Evolutionary conservation across 2,329 filamentous ascomycete genomes (phyloP).

Genomic region (Davidsoniella virescens): DNA sequence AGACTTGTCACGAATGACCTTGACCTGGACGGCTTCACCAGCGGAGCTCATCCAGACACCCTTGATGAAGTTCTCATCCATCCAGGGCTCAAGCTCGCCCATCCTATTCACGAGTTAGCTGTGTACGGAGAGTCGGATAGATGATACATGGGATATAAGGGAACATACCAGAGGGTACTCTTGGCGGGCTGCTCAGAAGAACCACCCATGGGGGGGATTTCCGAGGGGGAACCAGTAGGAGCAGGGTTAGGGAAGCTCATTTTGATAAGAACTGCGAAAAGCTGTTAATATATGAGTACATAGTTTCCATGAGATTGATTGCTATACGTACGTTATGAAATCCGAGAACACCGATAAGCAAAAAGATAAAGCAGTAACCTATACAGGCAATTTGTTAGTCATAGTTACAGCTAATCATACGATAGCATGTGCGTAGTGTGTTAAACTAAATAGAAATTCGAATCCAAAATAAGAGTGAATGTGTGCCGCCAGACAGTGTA

Average conservation of each 20-base stretch:
- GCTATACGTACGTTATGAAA: neutral
- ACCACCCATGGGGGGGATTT: slow-evolving; percentile 19
- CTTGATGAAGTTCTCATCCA: slow-evolving; percentile 97
- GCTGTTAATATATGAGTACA: neutral
- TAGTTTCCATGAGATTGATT: neutral
- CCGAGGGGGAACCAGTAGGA: slow-evolving; percentile 16
- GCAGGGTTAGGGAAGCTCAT: slow-evolving; percentile 15
- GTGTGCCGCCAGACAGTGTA: too few species aligned
- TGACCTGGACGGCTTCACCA: slow-evolving; percentile 90
- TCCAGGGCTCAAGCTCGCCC: slow-evolving; percentile 98
- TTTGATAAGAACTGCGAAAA: slow-evolving; percentile 4
- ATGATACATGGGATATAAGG: neutral
- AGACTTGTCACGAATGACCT: slow-evolving; percentile 99
- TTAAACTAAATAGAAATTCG: neutral
- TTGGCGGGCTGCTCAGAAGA: slow-evolving; percentile 32
- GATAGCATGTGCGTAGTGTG: too few species aligned
- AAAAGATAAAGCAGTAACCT: slow-evolving; percentile 6
- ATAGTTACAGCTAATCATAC: neutral
- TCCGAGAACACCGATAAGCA: slow-evolving; percentile 7
- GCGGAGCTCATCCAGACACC: slow-evolving; percentile 78
- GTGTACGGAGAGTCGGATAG: neutral
- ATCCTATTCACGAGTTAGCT: slow-evolving; percentile 47
- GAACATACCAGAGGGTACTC: slow-evolving; percentile 39
- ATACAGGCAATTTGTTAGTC: neutral
- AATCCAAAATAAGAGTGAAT: neutral